Conservation (phyloP, 2,329 filamentous ascomycete genomes). For the Fusarium fracticaudum region DNA sequence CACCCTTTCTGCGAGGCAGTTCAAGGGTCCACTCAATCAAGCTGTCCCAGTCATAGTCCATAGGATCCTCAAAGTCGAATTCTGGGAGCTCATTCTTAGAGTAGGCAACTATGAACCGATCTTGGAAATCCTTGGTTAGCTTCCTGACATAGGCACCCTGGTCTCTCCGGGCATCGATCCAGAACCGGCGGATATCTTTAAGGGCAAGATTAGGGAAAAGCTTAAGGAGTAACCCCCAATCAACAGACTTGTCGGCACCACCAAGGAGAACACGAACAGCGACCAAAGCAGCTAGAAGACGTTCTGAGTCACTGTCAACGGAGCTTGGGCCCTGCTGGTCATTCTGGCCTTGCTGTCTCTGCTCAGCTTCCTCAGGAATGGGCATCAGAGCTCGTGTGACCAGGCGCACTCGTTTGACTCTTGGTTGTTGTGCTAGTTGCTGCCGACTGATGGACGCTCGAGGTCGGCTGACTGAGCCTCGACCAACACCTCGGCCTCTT, state of each 20-base stretch:
- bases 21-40: constrained; percentile 74
- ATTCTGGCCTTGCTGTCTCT: constrained; percentile 2
- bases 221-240: constrained; percentile 68
- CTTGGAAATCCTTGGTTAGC: constrained; percentile 69
- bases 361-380: constrained; percentile 20
- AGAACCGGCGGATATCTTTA: constrained; percentile 63
- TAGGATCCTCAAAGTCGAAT: constrained; percentile 70
- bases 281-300: constrained; percentile 66
- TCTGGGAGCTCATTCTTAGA: constrained; percentile 67
- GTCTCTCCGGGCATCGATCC: constrained; percentile 62
- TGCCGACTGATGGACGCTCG: constrained; percentile 6
- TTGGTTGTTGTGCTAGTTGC: constrained; percentile 14
- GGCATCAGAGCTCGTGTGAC: constrained; percentile 44
- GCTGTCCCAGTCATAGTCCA: constrained; percentile 73
- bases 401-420: constrained; percentile 45
- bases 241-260: constrained; percentile 66
- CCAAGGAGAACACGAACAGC: constrained; percentile 67
- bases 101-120: constrained; percentile 73
- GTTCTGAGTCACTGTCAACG: constrained; percentile 26
- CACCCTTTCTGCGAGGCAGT: constrained; percentile 56
- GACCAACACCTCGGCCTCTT: not conserved
- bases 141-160: constrained; percentile 63
- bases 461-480: constrained; percentile 2
- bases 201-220: constrained; percentile 65
- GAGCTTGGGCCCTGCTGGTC: constrained; percentile 10